These are phyloP conservation scores for Rhodotorula sp. DNA, from an alignment of 1,284 basidiomycete genomes.

Conservation along the genomic window DNA sequence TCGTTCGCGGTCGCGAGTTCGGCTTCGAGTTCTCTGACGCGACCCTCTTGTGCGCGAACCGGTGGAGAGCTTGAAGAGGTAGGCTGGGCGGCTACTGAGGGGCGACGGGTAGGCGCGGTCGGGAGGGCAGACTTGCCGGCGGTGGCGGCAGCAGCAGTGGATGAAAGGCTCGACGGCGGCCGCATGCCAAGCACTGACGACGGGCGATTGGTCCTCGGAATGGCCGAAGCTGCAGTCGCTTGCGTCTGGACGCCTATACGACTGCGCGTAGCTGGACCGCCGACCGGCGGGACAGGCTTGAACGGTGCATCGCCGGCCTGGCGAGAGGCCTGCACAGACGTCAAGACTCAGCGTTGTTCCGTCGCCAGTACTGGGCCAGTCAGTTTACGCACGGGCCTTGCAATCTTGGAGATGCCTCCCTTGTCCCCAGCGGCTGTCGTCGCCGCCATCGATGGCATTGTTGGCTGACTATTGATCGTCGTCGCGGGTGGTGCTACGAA, in stretches of 20 bases:
- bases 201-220: conserved; percentile 12
- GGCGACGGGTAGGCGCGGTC: conserved; percentile 3
- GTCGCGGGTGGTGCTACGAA: no score
- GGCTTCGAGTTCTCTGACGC: conserved; percentile 20
- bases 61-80: not conserved
- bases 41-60: not conserved
- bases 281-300: no score
- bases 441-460: no score
- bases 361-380: no score
- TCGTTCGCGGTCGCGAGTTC: conserved; percentile 14
- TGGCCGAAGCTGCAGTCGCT: not conserved
- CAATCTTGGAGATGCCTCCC: no score
- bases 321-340: no score
- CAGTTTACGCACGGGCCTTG: no score
- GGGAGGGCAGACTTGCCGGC: conserved; percentile 9
- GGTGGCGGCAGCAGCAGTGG: conserved; percentile 4
- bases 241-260: conserved; percentile 26
- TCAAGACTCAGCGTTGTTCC: no score
- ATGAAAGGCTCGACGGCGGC: not conserved
- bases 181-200: conserved; percentile 10
- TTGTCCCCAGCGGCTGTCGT: no score
- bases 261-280: conserved; percentile 1
- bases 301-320: no score
- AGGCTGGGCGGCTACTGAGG: not conserved
- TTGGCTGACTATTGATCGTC: no score